Conservation (phyloP, 768 basidiomycete species). For the Kwoniella botswanensis region DNA sequence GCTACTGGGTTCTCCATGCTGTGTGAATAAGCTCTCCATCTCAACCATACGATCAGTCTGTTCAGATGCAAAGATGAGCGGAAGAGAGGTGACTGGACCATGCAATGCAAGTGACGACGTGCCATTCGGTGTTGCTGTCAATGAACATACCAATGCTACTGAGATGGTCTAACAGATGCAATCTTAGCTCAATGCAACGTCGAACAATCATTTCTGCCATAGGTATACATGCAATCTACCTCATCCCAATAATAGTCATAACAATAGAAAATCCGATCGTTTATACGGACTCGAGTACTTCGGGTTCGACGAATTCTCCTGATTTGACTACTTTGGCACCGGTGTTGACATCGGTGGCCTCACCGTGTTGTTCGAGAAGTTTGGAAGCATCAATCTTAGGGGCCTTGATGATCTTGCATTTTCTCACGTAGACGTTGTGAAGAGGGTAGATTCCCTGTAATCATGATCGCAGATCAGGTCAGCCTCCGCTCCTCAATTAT, state of each 20-base stretch:
- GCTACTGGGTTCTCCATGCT: too few relatives aligned
- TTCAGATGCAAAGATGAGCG: too few relatives aligned
- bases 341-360: conserved; percentile 85
- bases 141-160: too few relatives aligned
- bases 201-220: conserved; percentile 17
- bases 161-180: not conserved
- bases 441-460: conserved; percentile 91
- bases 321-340: conserved; percentile 85
- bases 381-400: conserved; percentile 96
- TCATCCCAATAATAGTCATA: conserved; percentile 21
- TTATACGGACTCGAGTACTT: conserved; percentile 87
- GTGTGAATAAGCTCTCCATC: too few relatives aligned
- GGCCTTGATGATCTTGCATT: conserved; percentile 98
- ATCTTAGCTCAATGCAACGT: not conserved
- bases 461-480: not conserved
- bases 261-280: not conserved
- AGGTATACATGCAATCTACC: conserved; percentile 39
- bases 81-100: too few relatives aligned
- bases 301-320: conserved; percentile 93
- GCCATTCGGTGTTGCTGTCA: too few relatives aligned
- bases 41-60: too few relatives aligned
- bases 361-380: conserved; percentile 94
- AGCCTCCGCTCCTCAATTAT: not conserved
- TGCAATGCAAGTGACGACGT: too few relatives aligned
- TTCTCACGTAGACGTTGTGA: conserved; percentile 98